Evolutionary conservation across 352 stramenopile genomes (phyloP).

Genomic region (Peronospora belbahrii): DNA sequence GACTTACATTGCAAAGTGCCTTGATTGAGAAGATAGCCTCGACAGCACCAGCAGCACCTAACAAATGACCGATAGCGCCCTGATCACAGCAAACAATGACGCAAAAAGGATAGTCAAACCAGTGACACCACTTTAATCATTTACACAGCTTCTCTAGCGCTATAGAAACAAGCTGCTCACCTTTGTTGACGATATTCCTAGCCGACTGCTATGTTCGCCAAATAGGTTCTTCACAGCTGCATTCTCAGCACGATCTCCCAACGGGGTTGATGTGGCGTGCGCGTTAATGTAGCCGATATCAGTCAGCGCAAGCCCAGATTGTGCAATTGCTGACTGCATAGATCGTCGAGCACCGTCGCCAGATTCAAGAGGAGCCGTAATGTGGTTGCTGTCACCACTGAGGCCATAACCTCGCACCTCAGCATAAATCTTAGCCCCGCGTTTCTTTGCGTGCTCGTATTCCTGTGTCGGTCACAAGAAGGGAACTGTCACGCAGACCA

Average conservation of each 20-base stretch:
- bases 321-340: constrained; percentile 88
- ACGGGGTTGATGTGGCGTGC: constrained; percentile 96
- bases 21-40: constrained; percentile 95
- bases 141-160: neutral
- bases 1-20: constrained; percentile 76
- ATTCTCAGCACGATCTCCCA: constrained; percentile 94
- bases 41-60: constrained; percentile 93
- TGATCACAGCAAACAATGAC: constrained; percentile 2
- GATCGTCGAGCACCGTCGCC: constrained; percentile 67
- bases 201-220: constrained; percentile 34
- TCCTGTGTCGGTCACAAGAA: constrained; percentile 25
- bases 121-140: neutral
- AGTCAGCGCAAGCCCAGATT: constrained; percentile 62
- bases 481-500: neutral
- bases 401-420: constrained; percentile 94
- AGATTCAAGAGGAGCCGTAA: constrained; percentile 62
- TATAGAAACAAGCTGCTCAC: constrained; percentile 13
- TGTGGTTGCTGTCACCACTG: constrained; percentile 94
- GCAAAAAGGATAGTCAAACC: neutral
- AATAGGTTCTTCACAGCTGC: constrained; percentile 87
- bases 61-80: constrained; percentile 91
- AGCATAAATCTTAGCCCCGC: constrained; percentile 91
- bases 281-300: constrained; percentile 97
- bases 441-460: constrained; percentile 88
- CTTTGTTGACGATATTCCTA: constrained; percentile 82